Evolutionary conservation across 805 yeast genomes (phyloP).

Genomic region (Pichia insulana): DNA sequence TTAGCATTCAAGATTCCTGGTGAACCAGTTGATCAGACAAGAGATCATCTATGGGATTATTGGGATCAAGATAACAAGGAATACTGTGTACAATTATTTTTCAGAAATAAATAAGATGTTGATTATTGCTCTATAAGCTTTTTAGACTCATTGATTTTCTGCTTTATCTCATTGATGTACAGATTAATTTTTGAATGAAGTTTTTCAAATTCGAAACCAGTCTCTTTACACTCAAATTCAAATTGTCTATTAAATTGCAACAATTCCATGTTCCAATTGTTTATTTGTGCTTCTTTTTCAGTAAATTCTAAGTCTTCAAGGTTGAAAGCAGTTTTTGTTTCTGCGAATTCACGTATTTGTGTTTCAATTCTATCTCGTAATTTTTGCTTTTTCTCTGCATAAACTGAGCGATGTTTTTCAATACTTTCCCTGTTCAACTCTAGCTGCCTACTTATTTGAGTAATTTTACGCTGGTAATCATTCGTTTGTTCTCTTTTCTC

Average conservation of each 20-base stretch:
- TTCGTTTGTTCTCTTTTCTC: constrained; percentile 33
- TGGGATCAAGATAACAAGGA: constrained; percentile 67
- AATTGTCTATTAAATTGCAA: constrained; percentile 33
- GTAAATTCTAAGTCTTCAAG: constrained; percentile 41
- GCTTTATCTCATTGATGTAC: constrained; percentile 45
- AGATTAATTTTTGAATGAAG: constrained; percentile 46
- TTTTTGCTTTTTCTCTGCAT: constrained; percentile 36
- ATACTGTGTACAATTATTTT: constrained; percentile 66
- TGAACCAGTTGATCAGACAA: constrained; percentile 36
- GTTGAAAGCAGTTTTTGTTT: constrained; percentile 40
- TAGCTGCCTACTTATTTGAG: constrained; percentile 44
- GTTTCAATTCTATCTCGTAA: constrained; percentile 34
- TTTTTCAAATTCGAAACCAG: constrained; percentile 45
- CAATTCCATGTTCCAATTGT: constrained; percentile 29
- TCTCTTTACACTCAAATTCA: constrained; percentile 43
- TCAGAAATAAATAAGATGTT: constrained; percentile 17
- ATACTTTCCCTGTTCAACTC: constrained; percentile 40
- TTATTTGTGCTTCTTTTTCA: constrained; percentile 39
- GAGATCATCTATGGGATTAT: constrained; percentile 50
- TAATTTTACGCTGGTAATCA: constrained; percentile 34
- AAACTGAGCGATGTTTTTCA: constrained; percentile 34
- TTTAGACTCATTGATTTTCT: constrained; percentile 18
- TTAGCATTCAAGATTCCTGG: constrained; percentile 69
- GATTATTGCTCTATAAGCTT: neutral
- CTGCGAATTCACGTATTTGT: constrained; percentile 38